Evolutionary conservation across 2,329 filamentous ascomycete species (phyloP).

Genomic region (Exophiala lecanii-corni): DNA sequence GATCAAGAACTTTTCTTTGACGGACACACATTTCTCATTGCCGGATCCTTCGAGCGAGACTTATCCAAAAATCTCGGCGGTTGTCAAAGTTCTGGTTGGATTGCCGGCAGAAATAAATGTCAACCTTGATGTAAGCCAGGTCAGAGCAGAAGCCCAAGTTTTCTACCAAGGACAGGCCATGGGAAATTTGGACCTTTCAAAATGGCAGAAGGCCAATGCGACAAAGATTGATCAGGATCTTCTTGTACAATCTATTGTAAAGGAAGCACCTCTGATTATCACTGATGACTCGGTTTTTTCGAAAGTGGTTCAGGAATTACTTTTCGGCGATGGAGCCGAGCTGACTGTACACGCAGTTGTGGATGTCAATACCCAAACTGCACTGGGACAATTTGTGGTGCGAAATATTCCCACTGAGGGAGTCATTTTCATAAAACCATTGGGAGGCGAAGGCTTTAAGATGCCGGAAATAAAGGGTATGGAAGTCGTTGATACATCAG

Average conservation of each 20-base stretch:
- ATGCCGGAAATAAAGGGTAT: slow-evolving; percentile 66
- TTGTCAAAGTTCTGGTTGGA: slow-evolving; percentile 71
- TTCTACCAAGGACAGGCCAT: slow-evolving; percentile 74
- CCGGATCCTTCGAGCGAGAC: slow-evolving; percentile 75
- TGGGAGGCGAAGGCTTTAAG: slow-evolving; percentile 49
- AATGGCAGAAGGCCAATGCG: slow-evolving; percentile 84
- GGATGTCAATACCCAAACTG: slow-evolving; percentile 75
- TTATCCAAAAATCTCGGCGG: slow-evolving; percentile 75
- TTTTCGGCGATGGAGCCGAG: slow-evolving; percentile 67
- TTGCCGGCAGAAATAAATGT: slow-evolving; percentile 86
- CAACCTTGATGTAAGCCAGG: slow-evolving; percentile 68
- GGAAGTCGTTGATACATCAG: slow-evolving; percentile 66
- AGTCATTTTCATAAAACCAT: slow-evolving; percentile 75
- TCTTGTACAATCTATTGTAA: slow-evolving; percentile 69
- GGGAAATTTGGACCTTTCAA: slow-evolving; percentile 69
- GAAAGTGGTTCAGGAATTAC: slow-evolving; percentile 71
- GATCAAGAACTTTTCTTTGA: slow-evolving; percentile 81
- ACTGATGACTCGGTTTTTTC: slow-evolving; percentile 75
- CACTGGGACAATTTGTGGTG: slow-evolving; percentile 73
- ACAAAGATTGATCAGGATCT: slow-evolving; percentile 62
- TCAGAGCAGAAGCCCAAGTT: slow-evolving; percentile 75
- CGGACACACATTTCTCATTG: slow-evolving; percentile 78
- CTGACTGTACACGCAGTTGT: slow-evolving; percentile 74
- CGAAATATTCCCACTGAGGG: slow-evolving; percentile 80
- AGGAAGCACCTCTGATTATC: slow-evolving; percentile 75